A percentile compares a stretch with the other conserved stretches of the same genome.
These are phyloP conservation scores for Lyophyllum shimeji DNA, from an alignment of 768 basidiomycete species.

Conservation along the genomic window DNA sequence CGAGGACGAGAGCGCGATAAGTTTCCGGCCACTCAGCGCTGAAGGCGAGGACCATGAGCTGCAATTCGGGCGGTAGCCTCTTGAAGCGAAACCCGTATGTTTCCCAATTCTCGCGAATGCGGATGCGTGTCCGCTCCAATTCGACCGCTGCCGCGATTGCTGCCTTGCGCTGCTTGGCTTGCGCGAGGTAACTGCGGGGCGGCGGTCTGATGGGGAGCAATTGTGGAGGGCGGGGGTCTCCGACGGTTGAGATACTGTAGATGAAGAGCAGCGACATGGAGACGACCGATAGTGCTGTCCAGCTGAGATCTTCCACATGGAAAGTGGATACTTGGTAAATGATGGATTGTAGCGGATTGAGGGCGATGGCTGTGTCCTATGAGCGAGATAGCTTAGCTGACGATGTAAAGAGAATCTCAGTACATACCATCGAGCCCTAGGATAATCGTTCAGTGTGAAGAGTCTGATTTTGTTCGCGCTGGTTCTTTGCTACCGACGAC, in stretches of 20 bases:
- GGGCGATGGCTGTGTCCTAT: background rate
- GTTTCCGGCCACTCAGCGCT: slow-evolving; percentile 28
- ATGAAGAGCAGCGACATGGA: slow-evolving; percentile 15
- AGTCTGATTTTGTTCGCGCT: background rate
- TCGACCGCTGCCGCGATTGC: slow-evolving; percentile 19
- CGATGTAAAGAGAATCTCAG: background rate
- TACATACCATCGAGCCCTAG: background rate
- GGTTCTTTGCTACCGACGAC: background rate
- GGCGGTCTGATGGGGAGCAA: background rate
- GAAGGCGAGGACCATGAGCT: slow-evolving; percentile 27
- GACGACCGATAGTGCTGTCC: slow-evolving; percentile 14
- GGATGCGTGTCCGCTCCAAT: slow-evolving; percentile 20
- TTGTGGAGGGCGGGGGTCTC: slow-evolving; percentile 3
- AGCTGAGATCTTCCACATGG: slow-evolving; percentile 14
- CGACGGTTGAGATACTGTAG: slow-evolving; percentile 13
- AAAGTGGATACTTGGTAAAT: slow-evolving; percentile 5
- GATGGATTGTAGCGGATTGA: background rate
- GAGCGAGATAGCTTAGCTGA: background rate
- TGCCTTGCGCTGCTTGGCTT: slow-evolving; percentile 18
- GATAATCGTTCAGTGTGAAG: background rate
- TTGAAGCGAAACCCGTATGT: slow-evolving; percentile 25
- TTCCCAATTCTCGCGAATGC: slow-evolving; percentile 14
- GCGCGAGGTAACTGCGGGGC: slow-evolving; percentile 19
- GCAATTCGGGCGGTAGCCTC: slow-evolving; percentile 32
- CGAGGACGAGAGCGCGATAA: slow-evolving; percentile 31